These are phyloP conservation scores for Thelephora ganbajun DNA, from an alignment of 768 basidiomycete species.

Conservation along the genomic window DNA sequence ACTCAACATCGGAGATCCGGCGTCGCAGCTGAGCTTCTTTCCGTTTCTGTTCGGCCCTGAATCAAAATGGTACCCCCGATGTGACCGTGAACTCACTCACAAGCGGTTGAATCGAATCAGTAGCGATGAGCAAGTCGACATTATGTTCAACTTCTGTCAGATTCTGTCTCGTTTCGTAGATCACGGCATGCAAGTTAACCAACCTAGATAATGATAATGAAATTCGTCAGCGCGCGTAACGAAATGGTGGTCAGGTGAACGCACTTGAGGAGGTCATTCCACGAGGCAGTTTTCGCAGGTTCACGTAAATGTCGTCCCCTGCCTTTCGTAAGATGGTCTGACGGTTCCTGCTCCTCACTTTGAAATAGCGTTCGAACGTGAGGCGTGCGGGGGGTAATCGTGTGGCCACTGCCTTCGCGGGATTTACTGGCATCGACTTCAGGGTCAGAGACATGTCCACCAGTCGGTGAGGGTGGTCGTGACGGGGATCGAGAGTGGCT, in stretches of 20 bases:
- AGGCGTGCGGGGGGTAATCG: neutral
- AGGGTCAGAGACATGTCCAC: slow-evolving; percentile 61
- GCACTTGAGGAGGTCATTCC: slow-evolving; percentile 63
- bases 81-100: slow-evolving; percentile 21
- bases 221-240: slow-evolving; percentile 1
- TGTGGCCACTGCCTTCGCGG: slow-evolving; percentile 17
- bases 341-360: neutral
- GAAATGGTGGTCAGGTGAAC: slow-evolving; percentile 12
- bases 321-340: neutral
- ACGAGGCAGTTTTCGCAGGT: slow-evolving; percentile 34
- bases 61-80: too few species aligned
- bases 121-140: slow-evolving; percentile 12
- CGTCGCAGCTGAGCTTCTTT: too few species aligned
- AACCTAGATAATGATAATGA: slow-evolving; percentile 15
- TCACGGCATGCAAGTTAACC: slow-evolving; percentile 26
- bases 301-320: slow-evolving; percentile 6
- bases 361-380: neutral
- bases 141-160: slow-evolving; percentile 18
- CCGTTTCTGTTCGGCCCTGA: too few species aligned
- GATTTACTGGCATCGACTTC: slow-evolving; percentile 37
- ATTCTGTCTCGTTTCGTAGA: slow-evolving; percentile 24
- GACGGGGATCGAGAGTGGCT: slow-evolving; percentile 13
- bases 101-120: slow-evolving; percentile 19
- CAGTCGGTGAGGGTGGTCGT: slow-evolving; percentile 41
- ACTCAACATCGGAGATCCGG: neutral